Base-by-base conservation (phyloP, 495 filamentous ascomycete species). In the Talaromyces ruber region DNA sequence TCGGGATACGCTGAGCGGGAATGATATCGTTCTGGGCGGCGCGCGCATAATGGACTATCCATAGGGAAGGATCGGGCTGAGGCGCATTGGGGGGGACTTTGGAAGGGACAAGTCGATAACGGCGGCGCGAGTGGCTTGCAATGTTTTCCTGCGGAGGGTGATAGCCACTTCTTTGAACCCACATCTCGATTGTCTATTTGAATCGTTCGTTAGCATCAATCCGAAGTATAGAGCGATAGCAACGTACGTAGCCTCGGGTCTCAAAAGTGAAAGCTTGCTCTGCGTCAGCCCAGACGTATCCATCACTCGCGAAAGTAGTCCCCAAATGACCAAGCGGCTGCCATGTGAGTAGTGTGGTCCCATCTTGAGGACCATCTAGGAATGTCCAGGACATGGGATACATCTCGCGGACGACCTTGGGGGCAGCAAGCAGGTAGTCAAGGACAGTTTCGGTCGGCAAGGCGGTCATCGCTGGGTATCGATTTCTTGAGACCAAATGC, bases 331-430 rank as follows among this genome's bases (percentile, higher is more conserved):
- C 75, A 8, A 84, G 76, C 1, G 93, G 89, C 70, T 96, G 91
- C 93, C 93, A 97, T 39, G 87, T 88, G 24, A 97, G 79, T 69
- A 92, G 82, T 28, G 96, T 81, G 18, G 85, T 86, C 9, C 92
- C 92, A 75, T 96, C 89, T 32, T 76, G 78, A 43, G 93, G 93
- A 29, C 84, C 82, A 64, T 93, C 86, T 50, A 97, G 80, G 73
- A 94, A 97, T 18, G 87, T 92, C 93, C 93, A 98, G 69, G 84
- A 87, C 82, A 97, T 92, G 6, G 92, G 82, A 37, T 90, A 84
- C 55, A 79, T 74, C 64, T 91, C 85, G 63, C 86, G 87, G 39
- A 90, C 84, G 52, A 95, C 87, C 65, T 86, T 87, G 3, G 90
- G 89, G n/a, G 91, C 92, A 68, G 84, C 78, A 62, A 88, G 74